Conservation (phyloP, 495 filamentous ascomycete genomes). For the Aspergillus haitiensis region DNA sequence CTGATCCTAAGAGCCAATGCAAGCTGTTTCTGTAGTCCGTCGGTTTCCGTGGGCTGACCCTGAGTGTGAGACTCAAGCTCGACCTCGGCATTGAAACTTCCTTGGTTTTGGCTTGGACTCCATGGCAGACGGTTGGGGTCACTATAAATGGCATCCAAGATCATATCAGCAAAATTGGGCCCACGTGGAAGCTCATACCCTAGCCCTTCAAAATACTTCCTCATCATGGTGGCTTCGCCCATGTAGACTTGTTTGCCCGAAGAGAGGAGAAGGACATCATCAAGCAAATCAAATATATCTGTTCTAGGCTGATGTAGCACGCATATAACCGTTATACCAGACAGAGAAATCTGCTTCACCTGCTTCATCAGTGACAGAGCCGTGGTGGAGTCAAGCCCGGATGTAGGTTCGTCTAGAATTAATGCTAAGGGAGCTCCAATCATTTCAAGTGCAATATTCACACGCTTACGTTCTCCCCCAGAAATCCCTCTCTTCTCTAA, state of each 20-base stretch:
- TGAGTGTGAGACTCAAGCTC: too few species aligned
- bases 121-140: too few species aligned
- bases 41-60: too few species aligned
- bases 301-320: constrained; percentile 76
- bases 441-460: constrained; percentile 74
- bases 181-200: constrained; percentile 63
- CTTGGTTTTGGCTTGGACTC: too few species aligned
- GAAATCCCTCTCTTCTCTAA: constrained; percentile 55
- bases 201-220: constrained; percentile 54
- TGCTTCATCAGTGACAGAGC: constrained; percentile 74
- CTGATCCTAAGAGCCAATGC: too few species aligned
- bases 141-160: too few species aligned
- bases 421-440: constrained; percentile 70
- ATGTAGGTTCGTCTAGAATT: constrained; percentile 73
- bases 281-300: constrained; percentile 69
- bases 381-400: constrained; percentile 73
- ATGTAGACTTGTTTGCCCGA: constrained; percentile 54
- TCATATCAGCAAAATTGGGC: constrained; percentile 76
- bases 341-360: constrained; percentile 63
- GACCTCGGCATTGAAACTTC: too few species aligned
- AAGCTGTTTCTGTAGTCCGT: too few species aligned
- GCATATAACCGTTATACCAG: constrained; percentile 70
- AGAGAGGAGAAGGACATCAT: constrained; percentile 67
- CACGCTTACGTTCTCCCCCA: constrained; percentile 72
- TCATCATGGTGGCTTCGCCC: neutral